Evolutionary conservation across 2,329 filamentous ascomycete species (phyloP).

Genomic region (Pezicula neosporulosa): DNA sequence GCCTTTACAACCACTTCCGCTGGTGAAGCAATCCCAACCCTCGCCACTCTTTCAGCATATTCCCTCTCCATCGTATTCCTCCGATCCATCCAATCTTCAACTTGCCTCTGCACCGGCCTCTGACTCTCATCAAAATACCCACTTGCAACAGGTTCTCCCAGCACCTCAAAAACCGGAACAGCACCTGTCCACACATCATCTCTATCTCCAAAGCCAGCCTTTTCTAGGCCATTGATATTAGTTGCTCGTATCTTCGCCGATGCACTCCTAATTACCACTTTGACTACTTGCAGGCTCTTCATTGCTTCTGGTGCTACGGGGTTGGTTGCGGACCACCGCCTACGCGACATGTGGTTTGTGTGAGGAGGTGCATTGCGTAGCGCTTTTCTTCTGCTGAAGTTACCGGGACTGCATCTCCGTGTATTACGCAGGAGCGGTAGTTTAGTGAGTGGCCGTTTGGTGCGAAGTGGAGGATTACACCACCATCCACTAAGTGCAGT

Average conservation of each 20-base stretch:
- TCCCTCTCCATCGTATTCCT: too few relatives aligned
- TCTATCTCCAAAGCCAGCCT: neutral
- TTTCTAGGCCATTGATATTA: slow-evolving; percentile 3
- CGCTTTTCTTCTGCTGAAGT: slow-evolving; percentile 57
- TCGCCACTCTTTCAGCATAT: too few relatives aligned
- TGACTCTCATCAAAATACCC: too few relatives aligned
- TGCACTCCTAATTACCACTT: slow-evolving; percentile 5
- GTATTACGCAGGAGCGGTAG: slow-evolving; percentile 70
- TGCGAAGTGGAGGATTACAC: slow-evolving; percentile 71
- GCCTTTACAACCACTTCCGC: too few relatives aligned
- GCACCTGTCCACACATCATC: slow-evolving; percentile 27
- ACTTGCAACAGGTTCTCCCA: too few relatives aligned
- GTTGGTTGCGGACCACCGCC: neutral
- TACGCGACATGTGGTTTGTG: slow-evolving; percentile 4
- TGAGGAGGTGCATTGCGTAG: slow-evolving; percentile 4
- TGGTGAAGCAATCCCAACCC: too few relatives aligned
- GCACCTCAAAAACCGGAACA: too few relatives aligned
- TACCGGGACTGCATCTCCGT: slow-evolving; percentile 67
- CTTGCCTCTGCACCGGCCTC: too few relatives aligned
- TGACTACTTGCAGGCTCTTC: slow-evolving; percentile 3
- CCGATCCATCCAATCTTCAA: too few relatives aligned
- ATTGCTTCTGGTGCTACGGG: neutral
- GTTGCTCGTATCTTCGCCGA: slow-evolving; percentile 5
- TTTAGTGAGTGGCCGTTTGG: slow-evolving; percentile 82
- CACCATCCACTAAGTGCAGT: slow-evolving; percentile 55